These are phyloP conservation scores for Colletotrichum tropicicola DNA, from an alignment of 2,329 filamentous ascomycete genomes.

Conservation along the genomic window DNA sequence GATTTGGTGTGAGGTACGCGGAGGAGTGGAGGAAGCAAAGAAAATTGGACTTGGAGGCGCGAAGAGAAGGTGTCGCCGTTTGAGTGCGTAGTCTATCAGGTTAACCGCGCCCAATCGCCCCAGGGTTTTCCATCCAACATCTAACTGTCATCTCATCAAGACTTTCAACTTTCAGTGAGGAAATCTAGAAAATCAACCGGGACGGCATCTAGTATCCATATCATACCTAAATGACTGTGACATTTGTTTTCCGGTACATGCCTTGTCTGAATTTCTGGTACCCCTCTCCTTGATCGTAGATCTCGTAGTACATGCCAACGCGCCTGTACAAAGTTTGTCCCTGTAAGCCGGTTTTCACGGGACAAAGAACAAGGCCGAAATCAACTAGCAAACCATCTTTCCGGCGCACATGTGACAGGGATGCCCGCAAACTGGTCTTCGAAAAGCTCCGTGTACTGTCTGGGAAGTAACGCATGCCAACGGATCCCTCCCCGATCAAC, in stretches of 20 bases:
- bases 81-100: background rate
- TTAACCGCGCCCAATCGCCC: no score
- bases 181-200: no score
- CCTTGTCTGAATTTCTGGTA: background rate
- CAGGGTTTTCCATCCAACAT: no score
- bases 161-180: no score
- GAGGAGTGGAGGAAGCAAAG: conserved; percentile 46
- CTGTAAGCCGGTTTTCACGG: background rate
- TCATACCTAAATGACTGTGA: background rate
- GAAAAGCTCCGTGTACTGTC: background rate
- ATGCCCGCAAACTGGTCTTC: background rate
- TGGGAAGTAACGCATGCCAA: background rate
- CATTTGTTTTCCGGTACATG: background rate
- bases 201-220: no score
- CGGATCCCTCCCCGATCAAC: background rate
- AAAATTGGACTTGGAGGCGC: conserved; percentile 26
- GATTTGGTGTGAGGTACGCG: conserved; percentile 54
- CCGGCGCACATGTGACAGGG: background rate
- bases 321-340: background rate
- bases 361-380: background rate
- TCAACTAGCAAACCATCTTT: background rate
- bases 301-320: background rate
- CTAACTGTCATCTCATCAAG: no score
- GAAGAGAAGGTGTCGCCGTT: background rate
- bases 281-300: background rate